Base-by-base conservation (phyloP, 1,139 yeast species). In the Casaregolazyma suthepensis region DNA sequence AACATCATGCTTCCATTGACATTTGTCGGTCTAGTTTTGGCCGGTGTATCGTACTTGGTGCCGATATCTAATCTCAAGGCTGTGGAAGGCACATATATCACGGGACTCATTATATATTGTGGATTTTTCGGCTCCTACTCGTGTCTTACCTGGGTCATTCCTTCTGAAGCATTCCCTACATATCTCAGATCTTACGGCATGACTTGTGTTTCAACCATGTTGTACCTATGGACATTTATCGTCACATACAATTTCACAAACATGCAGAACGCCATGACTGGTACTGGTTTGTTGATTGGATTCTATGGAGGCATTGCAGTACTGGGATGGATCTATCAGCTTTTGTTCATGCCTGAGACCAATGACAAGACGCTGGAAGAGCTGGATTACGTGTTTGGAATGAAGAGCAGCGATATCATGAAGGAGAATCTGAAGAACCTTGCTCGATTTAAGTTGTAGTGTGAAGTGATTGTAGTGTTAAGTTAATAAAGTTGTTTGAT, bases 301-400 rank as follows among this genome's bases (percentile, higher is more conserved):
- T 81, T 81, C 73, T 81, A 79, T 61, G 86, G 85, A 52, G 86
- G 85, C 51, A 75, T 81, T 61, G 83, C 83, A 1, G 75, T 78
- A 55, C 56, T 81, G 26, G 85, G 84, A 44, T 73, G 79, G 65
- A 63, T 80, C 54, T 81, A 81, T 69, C 85, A 81, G 68, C 58
- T 77, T 50, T 52, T 66, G 49, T 66, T 64, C 57, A 64, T 66
- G 66, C 83, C 83, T 19, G 57, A 55, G 43, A 55, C 57, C 12
- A 50, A 55, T 23, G 52, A 48, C 31, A 55, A 50, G 54, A 55
- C 54, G 5, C 37, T 55, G 48, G 57, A 55, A 45, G 54, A 55
- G 26, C 45, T 55, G 37, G 57, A 55, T 44, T 26, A 81, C 72
- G 69, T 63, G 47, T 68, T 66, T 60, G 56, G 58, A 47, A 59